A percentile compares a stretch with the other conserved stretches of the same genome.
Evolutionary conservation across 164 flowering plant genomes (phyloP).

Genomic region (Tetracentron sinense): DNA sequence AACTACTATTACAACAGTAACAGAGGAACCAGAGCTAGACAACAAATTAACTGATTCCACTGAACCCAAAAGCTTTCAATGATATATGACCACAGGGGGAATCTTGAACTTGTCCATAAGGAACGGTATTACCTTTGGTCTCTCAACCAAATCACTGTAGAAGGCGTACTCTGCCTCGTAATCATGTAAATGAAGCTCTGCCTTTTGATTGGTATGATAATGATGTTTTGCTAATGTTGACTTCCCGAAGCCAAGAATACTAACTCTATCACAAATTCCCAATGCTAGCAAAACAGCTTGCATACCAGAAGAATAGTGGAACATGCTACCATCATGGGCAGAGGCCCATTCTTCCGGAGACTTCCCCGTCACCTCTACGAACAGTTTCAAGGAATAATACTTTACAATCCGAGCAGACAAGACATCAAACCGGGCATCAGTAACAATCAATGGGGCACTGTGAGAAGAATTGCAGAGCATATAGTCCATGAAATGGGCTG

Average conservation of each 20-base stretch:
- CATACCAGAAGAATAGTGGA: constrained; percentile 98
- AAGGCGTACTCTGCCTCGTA: constrained; percentile 84
- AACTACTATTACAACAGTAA: constrained; percentile 10
- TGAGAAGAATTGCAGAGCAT: constrained; percentile 60
- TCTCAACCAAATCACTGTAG: constrained; percentile 55
- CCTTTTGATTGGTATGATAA: constrained; percentile 90
- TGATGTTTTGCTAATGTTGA: constrained; percentile 70
- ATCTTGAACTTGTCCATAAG: constrained; percentile 58
- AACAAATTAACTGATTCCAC: constrained; percentile 3
- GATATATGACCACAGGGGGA: constrained; percentile 68
- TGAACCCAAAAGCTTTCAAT: constrained; percentile 25
- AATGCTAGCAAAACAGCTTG: constrained; percentile 93
- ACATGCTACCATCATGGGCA: constrained; percentile 66
- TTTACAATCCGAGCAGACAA: constrained; percentile 80
- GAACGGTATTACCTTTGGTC: constrained; percentile 67
- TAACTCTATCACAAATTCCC: constrained; percentile 83
- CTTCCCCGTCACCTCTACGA: constrained; percentile 59
- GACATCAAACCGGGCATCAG: constrained; percentile 82
- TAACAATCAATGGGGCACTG: constrained; percentile 64
- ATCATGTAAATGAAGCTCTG: constrained; percentile 81
- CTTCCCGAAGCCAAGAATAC: constrained; percentile 91
- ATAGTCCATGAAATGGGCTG: constrained; percentile 80
- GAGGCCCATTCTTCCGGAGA: constrained; percentile 57
- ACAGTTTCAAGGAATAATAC: constrained; percentile 82
- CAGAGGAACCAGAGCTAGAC: background rate